Percentiles rank a stretch among this genome's conserved stretches.
These are phyloP conservation scores for Trichosanthes cucumerina DNA, from an alignment of 306 rosid species.

Conservation along the genomic window DNA sequence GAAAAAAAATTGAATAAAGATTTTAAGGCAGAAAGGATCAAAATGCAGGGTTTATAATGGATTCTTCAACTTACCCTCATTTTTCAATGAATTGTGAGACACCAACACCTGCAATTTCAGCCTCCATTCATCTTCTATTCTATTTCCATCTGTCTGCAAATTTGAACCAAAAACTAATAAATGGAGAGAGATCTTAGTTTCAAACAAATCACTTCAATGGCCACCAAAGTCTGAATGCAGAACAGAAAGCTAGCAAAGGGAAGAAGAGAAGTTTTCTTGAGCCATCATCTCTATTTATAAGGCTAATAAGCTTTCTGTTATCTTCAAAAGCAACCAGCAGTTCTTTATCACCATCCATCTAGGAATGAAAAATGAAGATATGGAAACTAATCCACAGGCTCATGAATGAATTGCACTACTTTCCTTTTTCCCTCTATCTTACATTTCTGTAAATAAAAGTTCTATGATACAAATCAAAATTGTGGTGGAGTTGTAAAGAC, in stretches of 20 bases:
- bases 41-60: not conserved
- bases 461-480: slow-evolving; percentile 95
- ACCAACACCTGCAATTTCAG: not conserved
- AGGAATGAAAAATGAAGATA: not conserved
- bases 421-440: slow-evolving; percentile 38
- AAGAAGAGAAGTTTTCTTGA: not conserved
- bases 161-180: not conserved
- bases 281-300: not conserved
- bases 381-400: not conserved
- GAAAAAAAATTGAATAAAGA: not conserved
- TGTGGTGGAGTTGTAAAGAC: slow-evolving; percentile 64
- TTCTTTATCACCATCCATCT: not conserved
- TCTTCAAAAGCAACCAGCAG: not conserved
- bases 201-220: not conserved
- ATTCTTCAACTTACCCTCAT: not conserved
- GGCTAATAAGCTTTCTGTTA: not conserved
- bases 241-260: not conserved
- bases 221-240: not conserved
- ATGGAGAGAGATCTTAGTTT: not conserved
- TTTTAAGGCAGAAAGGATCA: not conserved
- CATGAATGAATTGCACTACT: slow-evolving; percentile 11
- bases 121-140: not conserved
- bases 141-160: not conserved
- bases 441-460: slow-evolving; percentile 56
- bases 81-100: not conserved